These are phyloP conservation scores for Mycosphaerella sp. DNA, from an alignment of 2,329 filamentous ascomycete genomes.

Conservation along the genomic window DNA sequence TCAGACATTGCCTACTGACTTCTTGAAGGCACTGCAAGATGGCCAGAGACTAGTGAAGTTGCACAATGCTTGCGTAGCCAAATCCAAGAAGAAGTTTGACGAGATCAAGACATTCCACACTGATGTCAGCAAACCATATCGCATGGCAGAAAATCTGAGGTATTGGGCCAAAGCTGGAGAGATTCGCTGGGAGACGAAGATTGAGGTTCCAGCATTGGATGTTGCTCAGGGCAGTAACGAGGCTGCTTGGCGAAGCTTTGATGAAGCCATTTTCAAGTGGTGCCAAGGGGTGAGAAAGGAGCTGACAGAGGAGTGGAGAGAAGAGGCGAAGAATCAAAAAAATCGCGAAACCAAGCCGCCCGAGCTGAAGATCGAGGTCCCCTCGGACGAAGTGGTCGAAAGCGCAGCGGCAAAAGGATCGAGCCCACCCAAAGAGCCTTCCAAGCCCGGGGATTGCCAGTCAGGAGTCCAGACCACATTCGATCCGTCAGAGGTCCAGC, in stretches of 20 bases:
- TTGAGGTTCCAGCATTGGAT: slow-evolving; percentile 78
- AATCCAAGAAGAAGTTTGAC: slow-evolving; percentile 80
- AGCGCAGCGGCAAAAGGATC: background rate
- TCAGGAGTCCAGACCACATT: slow-evolving; percentile 2
- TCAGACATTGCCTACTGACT: slow-evolving; percentile 49
- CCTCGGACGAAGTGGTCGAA: slow-evolving; percentile 1
- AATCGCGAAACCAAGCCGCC: slow-evolving; percentile 22
- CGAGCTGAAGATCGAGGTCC: slow-evolving; percentile 28
- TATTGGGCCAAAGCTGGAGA: slow-evolving; percentile 97
- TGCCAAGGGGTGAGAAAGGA: slow-evolving; percentile 75
- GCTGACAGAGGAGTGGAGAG: slow-evolving; percentile 64
- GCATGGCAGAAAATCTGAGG: slow-evolving; percentile 83
- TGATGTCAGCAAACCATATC: slow-evolving; percentile 93
- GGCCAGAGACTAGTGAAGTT: slow-evolving; percentile 76
- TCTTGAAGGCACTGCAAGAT: slow-evolving; percentile 67
- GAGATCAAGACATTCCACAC: slow-evolving; percentile 82
- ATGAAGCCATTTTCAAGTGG: slow-evolving; percentile 77
- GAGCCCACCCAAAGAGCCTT: background rate
- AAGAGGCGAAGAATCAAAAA: slow-evolving; percentile 22
- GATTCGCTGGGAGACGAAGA: slow-evolving; percentile 79
- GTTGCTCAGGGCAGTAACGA: slow-evolving; percentile 69
- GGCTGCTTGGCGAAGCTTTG: slow-evolving; percentile 69
- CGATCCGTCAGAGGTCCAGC: background rate
- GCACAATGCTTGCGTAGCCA: slow-evolving; percentile 82
- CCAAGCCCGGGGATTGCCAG: background rate